A percentile compares a stretch with the other conserved stretches of the same genome.
phyloP scores from a whole-genome alignment of 2,329 filamentous ascomycete genomes.

The Monosporascus ibericus region DNA sequence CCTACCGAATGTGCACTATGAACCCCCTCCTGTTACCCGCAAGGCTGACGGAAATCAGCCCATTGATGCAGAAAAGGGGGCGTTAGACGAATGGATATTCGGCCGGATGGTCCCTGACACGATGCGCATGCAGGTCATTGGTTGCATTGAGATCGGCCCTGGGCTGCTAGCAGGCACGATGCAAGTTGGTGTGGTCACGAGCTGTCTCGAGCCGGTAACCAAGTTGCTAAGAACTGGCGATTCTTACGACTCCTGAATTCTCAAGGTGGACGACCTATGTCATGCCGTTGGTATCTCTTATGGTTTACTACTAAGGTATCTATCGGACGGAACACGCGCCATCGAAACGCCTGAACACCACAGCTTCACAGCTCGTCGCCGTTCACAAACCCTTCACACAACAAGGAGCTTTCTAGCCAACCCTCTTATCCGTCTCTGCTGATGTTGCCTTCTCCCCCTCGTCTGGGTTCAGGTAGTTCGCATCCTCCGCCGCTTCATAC shows the following conservation, averaged over 20 bases:
- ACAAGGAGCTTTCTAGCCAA: conserved; percentile 24
- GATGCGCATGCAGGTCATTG: neutral
- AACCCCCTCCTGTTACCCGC: too few species aligned
- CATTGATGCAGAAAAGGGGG: neutral
- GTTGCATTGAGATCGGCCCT: neutral
- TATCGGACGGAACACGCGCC: too few species aligned
- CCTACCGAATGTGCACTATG: too few species aligned
- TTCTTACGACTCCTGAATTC: too few species aligned
- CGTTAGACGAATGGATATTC: neutral
- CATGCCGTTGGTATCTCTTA: too few species aligned
- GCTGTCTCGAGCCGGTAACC: neutral
- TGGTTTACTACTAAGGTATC: too few species aligned
- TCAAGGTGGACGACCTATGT: too few species aligned
- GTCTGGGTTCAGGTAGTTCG: conserved; percentile 80
- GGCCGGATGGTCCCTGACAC: neutral
- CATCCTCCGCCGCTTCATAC: conserved; percentile 90
- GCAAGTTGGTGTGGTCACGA: too few species aligned
- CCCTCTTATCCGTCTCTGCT: conserved; percentile 46
- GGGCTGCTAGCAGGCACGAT: neutral
- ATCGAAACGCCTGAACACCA: too few species aligned
- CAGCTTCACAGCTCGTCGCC: too few species aligned
- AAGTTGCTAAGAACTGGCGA: neutral
- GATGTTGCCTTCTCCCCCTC: conserved; percentile 46
- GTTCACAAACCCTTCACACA: too few species aligned
- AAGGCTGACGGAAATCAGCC: too few species aligned